A percentile compares a stretch with the other conserved stretches of the same genome.
Evolutionary conservation across 2,329 filamentous ascomycete genomes (phyloP).

Genomic region (Fusarium buxicola): DNA sequence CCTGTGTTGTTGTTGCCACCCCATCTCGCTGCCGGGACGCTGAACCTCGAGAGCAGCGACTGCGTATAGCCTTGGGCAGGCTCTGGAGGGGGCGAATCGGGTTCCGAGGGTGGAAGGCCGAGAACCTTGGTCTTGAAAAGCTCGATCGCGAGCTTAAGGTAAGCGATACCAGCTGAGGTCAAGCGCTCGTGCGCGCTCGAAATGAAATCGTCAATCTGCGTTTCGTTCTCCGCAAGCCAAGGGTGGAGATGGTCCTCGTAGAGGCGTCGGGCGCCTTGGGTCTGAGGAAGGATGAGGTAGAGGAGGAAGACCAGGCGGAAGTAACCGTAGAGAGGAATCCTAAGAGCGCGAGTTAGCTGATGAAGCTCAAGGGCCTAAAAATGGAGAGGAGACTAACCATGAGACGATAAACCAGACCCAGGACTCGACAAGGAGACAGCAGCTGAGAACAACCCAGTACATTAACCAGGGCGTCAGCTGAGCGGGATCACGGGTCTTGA

Average conservation of each 20-base stretch:
- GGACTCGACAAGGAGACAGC: conserved; percentile 83
- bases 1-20: conserved; percentile 59
- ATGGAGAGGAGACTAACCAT: conserved; percentile 61
- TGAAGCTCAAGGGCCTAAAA: neutral
- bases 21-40: conserved; percentile 77
- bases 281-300: conserved; percentile 96
- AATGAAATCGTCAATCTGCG: conserved; percentile 91
- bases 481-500: conserved; percentile 90
- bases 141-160: conserved; percentile 78
- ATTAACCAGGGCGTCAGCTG: conserved; percentile 97
- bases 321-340: conserved; percentile 95
- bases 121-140: conserved; percentile 80
- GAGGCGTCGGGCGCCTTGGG: conserved; percentile 88
- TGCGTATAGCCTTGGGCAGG: conserved; percentile 76
- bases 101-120: conserved; percentile 73
- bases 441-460: conserved; percentile 96
- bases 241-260: conserved; percentile 90
- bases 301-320: conserved; percentile 87
- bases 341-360: conserved; percentile 45
- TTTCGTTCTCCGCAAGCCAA: conserved; percentile 87
- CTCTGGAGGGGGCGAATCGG: conserved; percentile 54
- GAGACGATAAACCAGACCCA: conserved; percentile 88
- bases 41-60: conserved; percentile 85
- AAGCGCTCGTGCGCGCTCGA: conserved; percentile 82
- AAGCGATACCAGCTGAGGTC: conserved; percentile 79